These are phyloP conservation scores for Skeletonema marinoi DNA, from an alignment of 108 stramenopile genomes.

Conservation along the genomic window DNA sequence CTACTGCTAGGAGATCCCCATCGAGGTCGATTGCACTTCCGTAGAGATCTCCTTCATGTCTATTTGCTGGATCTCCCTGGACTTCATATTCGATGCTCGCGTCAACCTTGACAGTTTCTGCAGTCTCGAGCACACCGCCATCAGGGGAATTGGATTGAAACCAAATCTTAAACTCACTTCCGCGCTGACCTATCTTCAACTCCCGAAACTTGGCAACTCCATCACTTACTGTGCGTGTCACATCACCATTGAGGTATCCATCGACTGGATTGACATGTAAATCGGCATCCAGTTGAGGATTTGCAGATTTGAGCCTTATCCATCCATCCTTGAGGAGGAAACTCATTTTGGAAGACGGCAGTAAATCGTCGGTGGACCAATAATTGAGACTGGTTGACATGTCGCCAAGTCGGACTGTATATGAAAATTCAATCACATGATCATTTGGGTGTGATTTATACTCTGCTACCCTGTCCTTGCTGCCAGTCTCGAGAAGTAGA, in stretches of 20 bases:
- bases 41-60: constrained; percentile 46
- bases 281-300: constrained; percentile 63
- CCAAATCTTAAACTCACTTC: constrained; percentile 62
- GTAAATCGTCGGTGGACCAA: constrained; percentile 46
- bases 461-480: constrained; percentile 44
- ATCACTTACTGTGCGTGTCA: constrained; percentile 27
- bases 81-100: constrained; percentile 60
- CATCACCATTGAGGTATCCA: constrained; percentile 51
- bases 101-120: constrained; percentile 27
- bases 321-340: constrained; percentile 43
- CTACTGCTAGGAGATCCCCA: constrained; percentile 35
- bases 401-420: constrained; percentile 63
- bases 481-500: constrained; percentile 54
- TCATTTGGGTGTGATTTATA: constrained; percentile 45
- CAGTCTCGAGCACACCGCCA: constrained; percentile 9
- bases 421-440: constrained; percentile 48
- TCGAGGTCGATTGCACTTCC: constrained; percentile 39
- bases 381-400: constrained; percentile 49
- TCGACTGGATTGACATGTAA: constrained; percentile 64
- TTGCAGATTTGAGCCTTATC: constrained; percentile 32
- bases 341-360: constrained; percentile 23
- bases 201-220: constrained; percentile 58
- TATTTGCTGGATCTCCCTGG: constrained; percentile 41
- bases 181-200: constrained; percentile 60
- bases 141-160: constrained; percentile 28